phyloP scores from a whole-genome alignment of 1,284 basidiomycete species.

The Exobasidium cylindrosporum region DNA sequence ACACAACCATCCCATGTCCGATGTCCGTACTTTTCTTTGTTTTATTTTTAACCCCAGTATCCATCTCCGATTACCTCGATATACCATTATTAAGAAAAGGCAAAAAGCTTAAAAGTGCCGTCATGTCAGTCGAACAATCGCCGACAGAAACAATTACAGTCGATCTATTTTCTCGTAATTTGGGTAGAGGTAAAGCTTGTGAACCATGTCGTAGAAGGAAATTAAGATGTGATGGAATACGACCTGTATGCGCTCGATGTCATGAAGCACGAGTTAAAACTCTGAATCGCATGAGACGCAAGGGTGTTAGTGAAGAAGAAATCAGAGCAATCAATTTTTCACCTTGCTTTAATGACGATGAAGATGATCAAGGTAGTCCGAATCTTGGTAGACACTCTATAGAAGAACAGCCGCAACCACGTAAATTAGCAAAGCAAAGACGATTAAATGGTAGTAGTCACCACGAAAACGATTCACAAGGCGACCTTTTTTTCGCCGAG shows the following conservation, averaged over 20 bases:
- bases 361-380: neutral
- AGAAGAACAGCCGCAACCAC: neutral
- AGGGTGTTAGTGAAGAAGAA: neutral
- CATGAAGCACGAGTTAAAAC: neutral
- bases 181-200: conserved; percentile 41
- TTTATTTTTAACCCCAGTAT: no score
- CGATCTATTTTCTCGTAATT: conserved; percentile 35
- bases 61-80: neutral
- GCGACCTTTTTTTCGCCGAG: conserved; percentile 6
- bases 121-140: neutral
- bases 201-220: conserved; percentile 40
- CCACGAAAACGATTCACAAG: neutral
- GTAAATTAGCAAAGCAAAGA: neutral
- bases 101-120: no score
- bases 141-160: neutral
- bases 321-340: neutral
- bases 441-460: neutral
- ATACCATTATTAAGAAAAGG: no score
- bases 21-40: no score
- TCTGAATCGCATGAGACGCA: neutral
- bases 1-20: no score
- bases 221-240: conserved; percentile 42
- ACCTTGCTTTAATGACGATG: neutral
- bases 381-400: neutral
- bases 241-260: conserved; percentile 28